Percentiles rank a stretch among this genome's conserved stretches.
These are phyloP conservation scores for Sisymbrium irio DNA, from an alignment of 345 rosid species.

Conservation along the genomic window DNA sequence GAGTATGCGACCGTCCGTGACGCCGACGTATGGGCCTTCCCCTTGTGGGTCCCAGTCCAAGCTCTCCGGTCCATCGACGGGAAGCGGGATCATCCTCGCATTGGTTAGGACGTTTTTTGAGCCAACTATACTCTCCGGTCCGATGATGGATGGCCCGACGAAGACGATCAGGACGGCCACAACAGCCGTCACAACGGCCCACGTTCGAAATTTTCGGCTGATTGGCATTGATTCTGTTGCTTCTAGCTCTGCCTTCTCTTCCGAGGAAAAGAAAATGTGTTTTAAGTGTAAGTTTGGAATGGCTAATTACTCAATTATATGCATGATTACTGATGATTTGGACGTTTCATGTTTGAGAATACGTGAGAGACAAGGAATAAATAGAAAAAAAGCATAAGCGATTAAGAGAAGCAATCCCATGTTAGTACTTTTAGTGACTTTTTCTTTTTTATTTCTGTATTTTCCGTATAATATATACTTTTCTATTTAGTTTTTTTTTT, in stretches of 20 bases:
- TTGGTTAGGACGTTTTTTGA: conserved; percentile 15
- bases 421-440: background rate
- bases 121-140: conserved; percentile 26
- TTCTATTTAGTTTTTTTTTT: background rate
- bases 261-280: background rate
- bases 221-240: conserved; percentile 12
- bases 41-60: conserved; percentile 33
- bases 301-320: conserved; percentile 10
- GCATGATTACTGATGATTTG: background rate
- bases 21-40: conserved; percentile 36
- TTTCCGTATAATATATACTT: background rate
- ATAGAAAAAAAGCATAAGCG: conserved; percentile 12
- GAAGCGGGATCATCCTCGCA: conserved; percentile 23
- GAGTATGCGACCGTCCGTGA: conserved; percentile 35
- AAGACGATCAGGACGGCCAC: conserved; percentile 12
- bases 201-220: background rate
- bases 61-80: conserved; percentile 35
- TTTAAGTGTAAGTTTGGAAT: conserved; percentile 5
- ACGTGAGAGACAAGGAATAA: conserved; percentile 2
- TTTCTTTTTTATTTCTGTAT: background rate
- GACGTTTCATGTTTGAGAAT: conserved; percentile 14
- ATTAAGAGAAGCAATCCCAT: conserved; percentile 6
- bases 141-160: conserved; percentile 16
- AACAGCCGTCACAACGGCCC: conserved; percentile 10
- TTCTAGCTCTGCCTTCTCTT: background rate